Conservation (phyloP, 345 rosid genomes). For the Raphanus sativus region DNA sequence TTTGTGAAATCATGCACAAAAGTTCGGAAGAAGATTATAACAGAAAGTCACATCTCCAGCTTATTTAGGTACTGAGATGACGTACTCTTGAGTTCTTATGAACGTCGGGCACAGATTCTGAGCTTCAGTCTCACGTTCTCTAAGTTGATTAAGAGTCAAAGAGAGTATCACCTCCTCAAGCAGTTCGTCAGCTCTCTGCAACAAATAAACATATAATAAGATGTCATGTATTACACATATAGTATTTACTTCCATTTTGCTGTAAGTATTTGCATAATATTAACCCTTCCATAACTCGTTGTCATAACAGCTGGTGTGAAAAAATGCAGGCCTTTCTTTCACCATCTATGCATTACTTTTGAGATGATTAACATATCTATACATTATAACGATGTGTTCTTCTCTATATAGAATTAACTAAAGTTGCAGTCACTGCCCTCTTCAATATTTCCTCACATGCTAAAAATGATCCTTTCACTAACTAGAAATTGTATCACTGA, state of each 20-base stretch:
- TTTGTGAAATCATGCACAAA: slow-evolving; percentile 17
- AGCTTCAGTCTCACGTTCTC: slow-evolving; percentile 40
- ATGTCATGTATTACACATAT: slow-evolving; percentile 6
- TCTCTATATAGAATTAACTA: not conserved
- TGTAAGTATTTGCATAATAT: slow-evolving; percentile 17
- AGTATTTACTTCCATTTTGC: not conserved
- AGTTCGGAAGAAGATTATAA: slow-evolving; percentile 4
- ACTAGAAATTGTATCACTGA: slow-evolving; percentile 17
- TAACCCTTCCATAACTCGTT: slow-evolving; percentile 15
- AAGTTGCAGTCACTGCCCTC: not conserved
- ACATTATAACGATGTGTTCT: not conserved
- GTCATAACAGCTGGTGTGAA: not conserved
- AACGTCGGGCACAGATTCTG: slow-evolving; percentile 60
- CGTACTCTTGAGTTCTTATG: slow-evolving; percentile 85
- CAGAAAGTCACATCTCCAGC: slow-evolving; percentile 22
- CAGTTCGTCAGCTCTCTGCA: slow-evolving; percentile 93
- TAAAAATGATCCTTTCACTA: slow-evolving; percentile 4
- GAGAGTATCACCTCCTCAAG: slow-evolving; percentile 91
- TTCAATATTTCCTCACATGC: not conserved
- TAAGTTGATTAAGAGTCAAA: slow-evolving; percentile 66
- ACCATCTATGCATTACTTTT: not conserved
- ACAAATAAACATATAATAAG: slow-evolving; percentile 29
- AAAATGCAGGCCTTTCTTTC: not conserved
- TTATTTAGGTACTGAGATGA: slow-evolving; percentile 15
- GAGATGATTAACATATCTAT: not conserved